phyloP scores from a whole-genome alignment of 2,329 filamentous ascomycete genomes.

The Ramularia collo-cygni region DNA sequence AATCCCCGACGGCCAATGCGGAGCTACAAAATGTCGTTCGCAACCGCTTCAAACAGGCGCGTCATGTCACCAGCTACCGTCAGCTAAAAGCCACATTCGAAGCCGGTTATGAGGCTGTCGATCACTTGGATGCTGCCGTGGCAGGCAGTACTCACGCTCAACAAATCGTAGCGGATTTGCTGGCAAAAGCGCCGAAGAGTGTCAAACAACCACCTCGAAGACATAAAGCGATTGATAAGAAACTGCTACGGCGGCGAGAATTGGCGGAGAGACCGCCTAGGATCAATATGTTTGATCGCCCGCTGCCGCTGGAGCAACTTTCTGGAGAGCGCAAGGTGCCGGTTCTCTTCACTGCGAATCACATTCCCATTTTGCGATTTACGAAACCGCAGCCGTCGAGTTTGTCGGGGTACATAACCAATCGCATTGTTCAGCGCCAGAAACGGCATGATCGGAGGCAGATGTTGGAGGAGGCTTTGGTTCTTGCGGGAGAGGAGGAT shows the following conservation, averaged over 20 bases:
- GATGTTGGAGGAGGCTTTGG: slow-evolving; percentile 37
- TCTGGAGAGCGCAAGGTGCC: slow-evolving; percentile 44
- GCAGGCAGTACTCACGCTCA: slow-evolving; percentile 27
- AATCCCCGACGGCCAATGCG: slow-evolving; percentile 9
- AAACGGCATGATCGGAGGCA: slow-evolving; percentile 35
- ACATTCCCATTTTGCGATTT: slow-evolving; percentile 59
- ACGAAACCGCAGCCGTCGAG: slow-evolving; percentile 56
- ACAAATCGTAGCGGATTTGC: slow-evolving; percentile 22
- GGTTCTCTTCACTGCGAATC: slow-evolving; percentile 47
- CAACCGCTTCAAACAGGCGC: slow-evolving; percentile 57
- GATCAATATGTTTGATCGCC: slow-evolving; percentile 19
- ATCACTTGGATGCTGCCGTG: slow-evolving; percentile 38
- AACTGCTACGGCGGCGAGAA: neutral
- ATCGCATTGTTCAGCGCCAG: slow-evolving; percentile 44
- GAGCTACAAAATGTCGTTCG: slow-evolving; percentile 51
- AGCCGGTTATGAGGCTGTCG: slow-evolving; percentile 57
- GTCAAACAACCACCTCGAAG: slow-evolving; percentile 17
- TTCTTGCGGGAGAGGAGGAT: slow-evolving; percentile 40
- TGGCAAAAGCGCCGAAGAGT: slow-evolving; percentile 20
- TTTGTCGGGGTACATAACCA: slow-evolving; percentile 53
- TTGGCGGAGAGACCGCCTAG: neutral
- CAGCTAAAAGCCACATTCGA: slow-evolving; percentile 57
- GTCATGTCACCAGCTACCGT: slow-evolving; percentile 50
- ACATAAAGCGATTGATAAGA: slow-evolving; percentile 2
- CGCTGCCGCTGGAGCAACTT: slow-evolving; percentile 32